These are phyloP conservation scores for Ascochyta fabae DNA, from an alignment of 2,329 filamentous ascomycete species.

Conservation along the genomic window DNA sequence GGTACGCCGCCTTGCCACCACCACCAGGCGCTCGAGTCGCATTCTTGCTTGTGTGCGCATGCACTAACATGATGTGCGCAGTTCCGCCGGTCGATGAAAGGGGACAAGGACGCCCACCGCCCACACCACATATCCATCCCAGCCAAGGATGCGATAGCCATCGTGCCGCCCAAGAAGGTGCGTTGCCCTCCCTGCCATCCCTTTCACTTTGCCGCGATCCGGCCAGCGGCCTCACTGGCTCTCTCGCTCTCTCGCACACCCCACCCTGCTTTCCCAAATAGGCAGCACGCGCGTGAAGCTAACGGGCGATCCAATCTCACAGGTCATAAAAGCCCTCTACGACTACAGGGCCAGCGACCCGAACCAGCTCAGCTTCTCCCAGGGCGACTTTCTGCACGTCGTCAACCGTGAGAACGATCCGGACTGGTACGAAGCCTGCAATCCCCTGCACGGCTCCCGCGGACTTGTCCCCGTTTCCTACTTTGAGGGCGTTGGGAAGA, in stretches of 20 bases:
- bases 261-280: conserved; percentile 21
- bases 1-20: conserved; percentile 19
- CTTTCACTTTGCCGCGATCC: conserved; percentile 3
- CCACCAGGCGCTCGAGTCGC: conserved; percentile 25
- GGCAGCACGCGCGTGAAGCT: conserved; percentile 32
- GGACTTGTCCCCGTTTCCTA: conserved; percentile 93
- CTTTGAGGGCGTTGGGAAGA: conserved; percentile 92
- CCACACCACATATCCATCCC: conserved; percentile 77
- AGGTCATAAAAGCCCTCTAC: conserved; percentile 98
- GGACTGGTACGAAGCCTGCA: conserved; percentile 99
- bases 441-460: conserved; percentile 85
- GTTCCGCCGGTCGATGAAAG: conserved; percentile 87
- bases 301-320: conserved; percentile 33
- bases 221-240: conserved; percentile 1
- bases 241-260: conserved; percentile 1
- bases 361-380: conserved; percentile 78
- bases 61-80: conserved; percentile 39
- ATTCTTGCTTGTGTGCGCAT: conserved; percentile 24
- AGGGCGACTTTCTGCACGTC: conserved; percentile 98
- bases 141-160: conserved; percentile 85
- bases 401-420: conserved; percentile 92
- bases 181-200: conserved; percentile 19
- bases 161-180: conserved; percentile 93
- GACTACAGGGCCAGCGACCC: conserved; percentile 86
- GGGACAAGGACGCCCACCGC: conserved; percentile 75